These are phyloP conservation scores for Friedmanniomyces simplex DNA, from an alignment of 495 filamentous ascomycete species.

Conservation along the genomic window DNA sequence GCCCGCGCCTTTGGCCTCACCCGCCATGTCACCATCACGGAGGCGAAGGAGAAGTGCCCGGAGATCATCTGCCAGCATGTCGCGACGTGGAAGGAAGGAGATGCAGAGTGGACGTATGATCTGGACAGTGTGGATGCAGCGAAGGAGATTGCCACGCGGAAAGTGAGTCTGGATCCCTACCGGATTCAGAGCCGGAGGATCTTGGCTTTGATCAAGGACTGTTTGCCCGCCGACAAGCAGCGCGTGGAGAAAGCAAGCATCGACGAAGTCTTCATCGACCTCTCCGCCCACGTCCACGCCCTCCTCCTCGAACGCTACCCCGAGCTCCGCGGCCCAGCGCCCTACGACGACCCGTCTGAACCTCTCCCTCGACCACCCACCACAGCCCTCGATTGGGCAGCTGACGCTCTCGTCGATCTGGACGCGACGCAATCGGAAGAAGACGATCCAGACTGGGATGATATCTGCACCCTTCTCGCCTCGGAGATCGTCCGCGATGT, in stretches of 20 bases:
- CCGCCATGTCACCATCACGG: constrained; percentile 59
- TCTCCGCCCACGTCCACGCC: constrained; percentile 70
- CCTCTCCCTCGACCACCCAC: constrained; percentile 62
- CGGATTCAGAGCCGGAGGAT: constrained; percentile 76
- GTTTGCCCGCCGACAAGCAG: constrained; percentile 50
- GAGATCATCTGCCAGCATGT: constrained; percentile 81
- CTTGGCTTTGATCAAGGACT: constrained; percentile 67
- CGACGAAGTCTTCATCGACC: constrained; percentile 84
- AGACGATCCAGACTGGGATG: constrained; percentile 91
- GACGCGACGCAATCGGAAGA: constrained; percentile 61
- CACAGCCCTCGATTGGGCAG: constrained; percentile 68
- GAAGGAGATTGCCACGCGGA: constrained; percentile 69
- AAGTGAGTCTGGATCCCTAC: constrained; percentile 90
- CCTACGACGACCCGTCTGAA: constrained; percentile 62
- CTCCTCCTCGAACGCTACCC: constrained; percentile 69
- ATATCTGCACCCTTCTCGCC: constrained; percentile 74
- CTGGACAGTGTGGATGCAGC: constrained; percentile 49
- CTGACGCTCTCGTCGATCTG: constrained; percentile 68
- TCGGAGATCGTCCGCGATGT: constrained; percentile 80
- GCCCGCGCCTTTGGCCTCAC: constrained; percentile 70
- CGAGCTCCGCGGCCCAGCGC: constrained; percentile 52
- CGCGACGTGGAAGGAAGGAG: constrained; percentile 87
- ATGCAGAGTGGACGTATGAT: constrained; percentile 74
- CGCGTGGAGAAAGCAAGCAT: constrained; percentile 85
- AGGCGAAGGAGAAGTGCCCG: constrained; percentile 85